Percentiles rank a stretch among this genome's conserved stretches.
Evolutionary conservation across 768 basidiomycete species (phyloP).

Genomic region (Piloderma croceum): DNA sequence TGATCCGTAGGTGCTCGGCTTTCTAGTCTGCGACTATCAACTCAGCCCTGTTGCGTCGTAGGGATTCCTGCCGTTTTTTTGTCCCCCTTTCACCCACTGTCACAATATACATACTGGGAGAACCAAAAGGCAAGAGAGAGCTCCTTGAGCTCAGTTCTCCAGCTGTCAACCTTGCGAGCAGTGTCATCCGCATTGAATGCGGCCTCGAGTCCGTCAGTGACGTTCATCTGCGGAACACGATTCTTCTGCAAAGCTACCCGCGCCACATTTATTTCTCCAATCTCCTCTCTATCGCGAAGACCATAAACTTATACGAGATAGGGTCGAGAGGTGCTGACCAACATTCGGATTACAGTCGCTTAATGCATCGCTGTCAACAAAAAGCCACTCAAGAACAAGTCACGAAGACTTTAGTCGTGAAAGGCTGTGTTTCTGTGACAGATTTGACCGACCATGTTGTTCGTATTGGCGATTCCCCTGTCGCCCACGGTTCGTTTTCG

Average conservation of each 20-base stretch:
- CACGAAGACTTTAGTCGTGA: slow-evolving; percentile 49
- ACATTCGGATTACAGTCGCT: slow-evolving; percentile 45
- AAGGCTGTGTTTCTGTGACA: slow-evolving; percentile 41
- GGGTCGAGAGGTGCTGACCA: slow-evolving; percentile 50
- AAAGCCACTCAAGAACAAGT: slow-evolving; percentile 50
- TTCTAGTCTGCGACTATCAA: background rate
- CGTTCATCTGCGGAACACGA: slow-evolving; percentile 56
- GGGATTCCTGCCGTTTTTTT: slow-evolving; percentile 44
- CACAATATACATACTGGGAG: slow-evolving; percentile 48
- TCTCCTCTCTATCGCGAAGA: slow-evolving; percentile 44
- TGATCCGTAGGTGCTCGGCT: slow-evolving; percentile 18
- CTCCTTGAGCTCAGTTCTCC: slow-evolving; percentile 10
- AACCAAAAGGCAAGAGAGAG: slow-evolving; percentile 16
- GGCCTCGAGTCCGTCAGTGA: slow-evolving; percentile 49
- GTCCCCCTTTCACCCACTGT: slow-evolving; percentile 52
- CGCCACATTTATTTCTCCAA: slow-evolving; percentile 46
- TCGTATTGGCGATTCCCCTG: slow-evolving; percentile 40
- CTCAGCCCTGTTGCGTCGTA: slow-evolving; percentile 15
- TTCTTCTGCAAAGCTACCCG: slow-evolving; percentile 51
- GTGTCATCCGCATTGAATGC: slow-evolving; percentile 36
- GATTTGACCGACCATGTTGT: slow-evolving; percentile 54
- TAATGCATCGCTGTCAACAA: slow-evolving; percentile 53
- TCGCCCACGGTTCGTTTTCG: slow-evolving; percentile 51
- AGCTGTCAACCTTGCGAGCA: slow-evolving; percentile 16
- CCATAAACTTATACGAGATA: slow-evolving; percentile 52